phyloP scores from a whole-genome alignment of 1,284 basidiomycete genomes.

The Papiliotrema fonsecae region DNA sequence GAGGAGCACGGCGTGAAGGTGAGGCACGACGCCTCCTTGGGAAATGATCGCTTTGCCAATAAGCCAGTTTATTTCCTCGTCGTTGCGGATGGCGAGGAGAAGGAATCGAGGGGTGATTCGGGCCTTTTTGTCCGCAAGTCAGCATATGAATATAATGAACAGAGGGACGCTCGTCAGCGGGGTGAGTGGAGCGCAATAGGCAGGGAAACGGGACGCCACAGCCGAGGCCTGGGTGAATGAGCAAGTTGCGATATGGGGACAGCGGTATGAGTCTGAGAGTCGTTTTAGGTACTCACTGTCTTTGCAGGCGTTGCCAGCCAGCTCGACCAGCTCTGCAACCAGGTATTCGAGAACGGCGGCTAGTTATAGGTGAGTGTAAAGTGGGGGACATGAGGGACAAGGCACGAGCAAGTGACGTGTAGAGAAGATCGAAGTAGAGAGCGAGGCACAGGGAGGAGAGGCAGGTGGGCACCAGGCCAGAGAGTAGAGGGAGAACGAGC shows the following conservation, averaged over 20 bases:
- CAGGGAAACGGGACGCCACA: no score
- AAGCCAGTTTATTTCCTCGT: constrained; percentile 59
- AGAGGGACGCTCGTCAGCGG: not conserved
- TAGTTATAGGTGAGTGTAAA: not conserved
- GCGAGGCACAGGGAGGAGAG: no score
- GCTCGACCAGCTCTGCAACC: constrained; percentile 74
- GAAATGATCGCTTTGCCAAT: constrained; percentile 73
- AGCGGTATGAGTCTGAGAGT: no score
- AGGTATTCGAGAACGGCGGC: constrained; percentile 51
- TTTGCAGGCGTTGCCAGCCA: constrained; percentile 67
- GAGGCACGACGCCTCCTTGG: constrained; percentile 75
- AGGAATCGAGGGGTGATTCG: constrained; percentile 78
- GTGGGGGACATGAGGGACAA: not conserved
- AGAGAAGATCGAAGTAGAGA: no score
- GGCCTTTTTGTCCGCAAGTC: constrained; percentile 50
- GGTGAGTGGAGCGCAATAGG: no score
- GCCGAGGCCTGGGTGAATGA: no score
- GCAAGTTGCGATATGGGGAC: no score
- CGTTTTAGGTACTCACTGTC: constrained; percentile 55
- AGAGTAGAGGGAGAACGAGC: no score
- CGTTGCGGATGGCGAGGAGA: constrained; percentile 74
- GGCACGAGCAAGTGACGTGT: no score
- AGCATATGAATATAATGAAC: not conserved
- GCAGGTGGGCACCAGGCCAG: no score
- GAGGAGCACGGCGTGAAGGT: constrained; percentile 56